Evolutionary conservation across 306 rosid genomes (phyloP), one percentile per base, ranked within the genome.

Genomic region (Pterocarpus macrocarpus): DNA sequence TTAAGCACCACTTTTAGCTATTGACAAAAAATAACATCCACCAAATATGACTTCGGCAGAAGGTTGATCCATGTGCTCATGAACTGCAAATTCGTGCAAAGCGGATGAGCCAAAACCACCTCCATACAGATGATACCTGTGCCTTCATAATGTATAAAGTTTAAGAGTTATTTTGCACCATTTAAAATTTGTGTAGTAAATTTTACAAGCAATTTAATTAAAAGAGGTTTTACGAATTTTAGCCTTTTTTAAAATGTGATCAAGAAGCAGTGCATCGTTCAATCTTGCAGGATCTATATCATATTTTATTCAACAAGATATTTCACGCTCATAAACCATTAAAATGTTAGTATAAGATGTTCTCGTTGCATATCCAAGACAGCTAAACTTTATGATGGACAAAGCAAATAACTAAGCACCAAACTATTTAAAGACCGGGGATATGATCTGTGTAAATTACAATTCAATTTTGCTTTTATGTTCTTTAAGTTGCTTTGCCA

Each of bases 401-500:
- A 84, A 75, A 84, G 82, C 79, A 83, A 55, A 71, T 72, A 73
- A 62, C 84, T 71, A 69, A 80, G 50, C 79, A 85, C 73, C 12
- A 56, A 69, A 69, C 84, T 75, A 55, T 69, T 85, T 76, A 83
- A 88, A 84, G 84, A 71, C 71, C 41, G 8, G 57, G 67, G 34
- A 78, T 36, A 76, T 73, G 64, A 80, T 78, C 70, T 56, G 83
- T 81, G 83, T 81, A 85, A 78, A 78, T 61, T 69, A 64, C 88
- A 87, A 72, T 81, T 79, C 86, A 47, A 8, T 66, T 69, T 72
- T 74, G 53, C 84, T 83, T 88, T 88, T 81, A 52, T 80, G 70
- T 88, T 85, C 89, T 86, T 88, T 83, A 74, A 78, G 82, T 83
- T 83, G 84, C 91, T 85, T 87, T 85, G 69, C 58, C 17, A 69